These are phyloP conservation scores for Tolypocladium pustulatum DNA, from an alignment of 2,329 filamentous ascomycete genomes.

Conservation along the genomic window DNA sequence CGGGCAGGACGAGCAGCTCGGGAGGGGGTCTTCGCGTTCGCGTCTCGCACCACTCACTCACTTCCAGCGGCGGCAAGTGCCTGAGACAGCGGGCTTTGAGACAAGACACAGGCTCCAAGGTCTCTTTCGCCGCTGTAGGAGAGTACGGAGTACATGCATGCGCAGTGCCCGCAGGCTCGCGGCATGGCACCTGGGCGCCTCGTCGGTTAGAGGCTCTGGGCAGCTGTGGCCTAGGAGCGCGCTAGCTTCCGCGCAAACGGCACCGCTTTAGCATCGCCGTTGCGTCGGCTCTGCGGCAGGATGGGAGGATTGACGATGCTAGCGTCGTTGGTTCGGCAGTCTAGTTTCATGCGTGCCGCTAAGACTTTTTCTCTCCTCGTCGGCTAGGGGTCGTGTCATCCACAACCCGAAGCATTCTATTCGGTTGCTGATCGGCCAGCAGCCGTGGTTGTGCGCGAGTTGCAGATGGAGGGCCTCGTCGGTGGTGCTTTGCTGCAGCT, in stretches of 20 bases:
- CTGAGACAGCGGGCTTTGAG: neutral
- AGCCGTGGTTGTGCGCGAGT: neutral
- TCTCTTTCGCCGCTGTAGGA: neutral
- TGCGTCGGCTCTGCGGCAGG: slow-evolving; percentile 11
- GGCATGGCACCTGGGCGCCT: neutral
- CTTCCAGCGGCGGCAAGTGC: neutral
- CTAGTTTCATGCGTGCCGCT: neutral
- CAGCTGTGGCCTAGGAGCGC: no score
- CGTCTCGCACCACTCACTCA: neutral
- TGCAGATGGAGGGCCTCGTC: neutral
- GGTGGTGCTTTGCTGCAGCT: neutral
- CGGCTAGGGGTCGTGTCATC: neutral
- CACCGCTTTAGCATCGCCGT: no score
- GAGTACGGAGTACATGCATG: neutral
- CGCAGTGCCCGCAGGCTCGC: neutral
- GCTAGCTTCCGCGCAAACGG: neutral
- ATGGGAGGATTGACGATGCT: slow-evolving; percentile 5
- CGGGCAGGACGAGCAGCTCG: neutral
- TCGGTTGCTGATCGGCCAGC: neutral
- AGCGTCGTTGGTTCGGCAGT: slow-evolving; percentile 10
- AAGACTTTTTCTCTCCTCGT: neutral
- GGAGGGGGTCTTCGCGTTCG: no score
- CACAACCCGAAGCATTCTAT: neutral
- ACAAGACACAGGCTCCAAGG: neutral
- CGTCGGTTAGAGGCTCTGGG: neutral